Conservation (phyloP, 2,329 filamentous ascomycete species). For the Botrytis tulipae region DNA sequence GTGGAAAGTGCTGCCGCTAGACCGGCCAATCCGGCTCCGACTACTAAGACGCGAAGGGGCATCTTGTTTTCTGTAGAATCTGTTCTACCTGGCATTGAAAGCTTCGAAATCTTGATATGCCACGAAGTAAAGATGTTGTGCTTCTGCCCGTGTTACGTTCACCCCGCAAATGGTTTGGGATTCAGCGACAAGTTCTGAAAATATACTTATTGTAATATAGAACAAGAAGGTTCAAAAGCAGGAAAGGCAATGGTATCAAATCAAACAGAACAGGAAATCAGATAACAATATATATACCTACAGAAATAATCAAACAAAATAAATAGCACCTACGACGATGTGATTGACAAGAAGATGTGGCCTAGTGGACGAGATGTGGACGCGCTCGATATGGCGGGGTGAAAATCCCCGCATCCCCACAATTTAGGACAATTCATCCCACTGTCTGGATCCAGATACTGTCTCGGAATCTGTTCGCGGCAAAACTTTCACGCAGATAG, state of each 20-base stretch:
- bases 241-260: not conserved
- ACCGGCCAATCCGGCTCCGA: conserved; percentile 47
- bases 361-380: conserved; percentile 3
- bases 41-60: conserved; percentile 41
- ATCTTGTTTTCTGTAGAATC: conserved; percentile 10
- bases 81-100: not conserved
- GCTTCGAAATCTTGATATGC: not conserved
- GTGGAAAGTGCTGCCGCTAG: conserved; percentile 42
- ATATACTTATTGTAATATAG: not conserved
- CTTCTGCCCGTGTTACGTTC: not conserved
- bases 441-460: not conserved
- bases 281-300: not conserved
- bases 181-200: not conserved
- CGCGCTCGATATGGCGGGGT: conserved; percentile 6
- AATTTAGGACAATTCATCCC: not conserved
- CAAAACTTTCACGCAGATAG: not conserved
- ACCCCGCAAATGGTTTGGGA: not conserved
- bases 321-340: not conserved
- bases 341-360: not conserved
- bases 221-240: not conserved
- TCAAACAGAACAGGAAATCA: not conserved
- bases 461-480: not conserved
- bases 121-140: not conserved
- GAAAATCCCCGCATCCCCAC: not conserved
- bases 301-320: not conserved